Evolutionary conservation across 805 yeast genomes (phyloP).

Genomic region (Yamadazyma nakazawae): DNA sequence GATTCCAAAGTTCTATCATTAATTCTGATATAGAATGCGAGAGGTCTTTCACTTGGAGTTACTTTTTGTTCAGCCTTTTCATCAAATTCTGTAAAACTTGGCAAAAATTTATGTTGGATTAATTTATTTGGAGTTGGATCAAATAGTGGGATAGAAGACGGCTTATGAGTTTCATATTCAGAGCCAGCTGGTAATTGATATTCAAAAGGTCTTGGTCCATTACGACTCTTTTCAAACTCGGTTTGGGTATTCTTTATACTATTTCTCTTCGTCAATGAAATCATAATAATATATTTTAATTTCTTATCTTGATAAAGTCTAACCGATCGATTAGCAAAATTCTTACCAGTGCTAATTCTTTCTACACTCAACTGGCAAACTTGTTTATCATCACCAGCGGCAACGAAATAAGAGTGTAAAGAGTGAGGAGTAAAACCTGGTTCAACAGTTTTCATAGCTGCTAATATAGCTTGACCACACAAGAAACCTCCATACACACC

Average conservation of each 20-base stretch:
- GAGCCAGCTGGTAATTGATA: slow-evolving; percentile 27
- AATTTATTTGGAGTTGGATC: slow-evolving; percentile 16
- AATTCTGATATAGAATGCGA: slow-evolving; percentile 31
- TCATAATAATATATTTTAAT: slow-evolving; percentile 29
- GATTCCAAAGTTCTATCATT: slow-evolving; percentile 17
- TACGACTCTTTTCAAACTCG: slow-evolving; percentile 18
- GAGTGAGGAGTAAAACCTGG: slow-evolving; percentile 38
- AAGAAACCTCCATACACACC: slow-evolving; percentile 43
- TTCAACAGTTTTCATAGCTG: slow-evolving; percentile 30
- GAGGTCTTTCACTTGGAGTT: slow-evolving; percentile 28
- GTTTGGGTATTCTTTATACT: slow-evolving; percentile 15
- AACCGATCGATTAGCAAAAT: slow-evolving; percentile 33
- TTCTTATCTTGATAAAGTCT: slow-evolving; percentile 29
- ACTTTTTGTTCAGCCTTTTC: slow-evolving; percentile 19
- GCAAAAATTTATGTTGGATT: slow-evolving; percentile 27
- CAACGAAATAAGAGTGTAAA: slow-evolving; percentile 37
- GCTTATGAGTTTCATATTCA: slow-evolving; percentile 21
- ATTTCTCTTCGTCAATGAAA: slow-evolving; percentile 35
- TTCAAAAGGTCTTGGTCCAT: slow-evolving; percentile 28
- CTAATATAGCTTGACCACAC: slow-evolving; percentile 38
- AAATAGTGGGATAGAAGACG: slow-evolving; percentile 13
- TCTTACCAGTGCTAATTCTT: slow-evolving; percentile 31
- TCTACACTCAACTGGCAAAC: slow-evolving; percentile 34
- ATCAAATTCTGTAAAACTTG: slow-evolving; percentile 21
- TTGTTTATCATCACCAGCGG: slow-evolving; percentile 31